Base-by-base conservation (phyloP, 1,284 basidiomycete species). In the Rhodotorula mucilaginosa region DNA sequence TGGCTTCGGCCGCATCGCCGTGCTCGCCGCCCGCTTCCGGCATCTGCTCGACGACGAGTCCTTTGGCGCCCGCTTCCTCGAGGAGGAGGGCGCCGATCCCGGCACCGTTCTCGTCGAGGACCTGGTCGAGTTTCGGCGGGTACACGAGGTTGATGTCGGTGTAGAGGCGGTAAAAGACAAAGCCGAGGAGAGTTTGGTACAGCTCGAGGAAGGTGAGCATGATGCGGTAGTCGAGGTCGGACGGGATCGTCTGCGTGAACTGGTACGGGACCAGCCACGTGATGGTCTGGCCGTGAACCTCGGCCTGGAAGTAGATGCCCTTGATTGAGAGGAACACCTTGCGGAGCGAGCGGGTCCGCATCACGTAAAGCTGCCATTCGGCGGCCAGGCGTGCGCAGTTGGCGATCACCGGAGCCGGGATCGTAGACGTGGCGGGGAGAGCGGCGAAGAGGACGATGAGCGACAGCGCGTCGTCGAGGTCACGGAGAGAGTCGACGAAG, bases 261-360 rank as follows among this genome's bases (percentile, higher is more conserved):
- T 94, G 92, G 82, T 97, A 99, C 2, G 96, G 95, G 31, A 98
- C 93, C 44, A 99, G 88, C 97, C 97, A 99, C 62, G 94, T 95
- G 54, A 85, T 81, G 46, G 86, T 89, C 82, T 99, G 92, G 76
- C 93, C 95, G 84, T 92, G 88, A 46, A 98, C 87, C 80, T 97
- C 92, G 19, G 93, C 94, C 83, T 99, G 96, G 83, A 97, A 98
- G 83, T 99, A 99, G 70, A 99, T 88, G 60, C 97, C 97, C 83
- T 99, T 99, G 83, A 99, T 97, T 64, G 93, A 96, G 69, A 99
- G 85, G 84, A 99, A 99, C 47, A 91, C 88, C 83, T 97, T 97
- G 71, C 91, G 88, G 56, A 99, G 85, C 15, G 90, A 86, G 77
- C 86, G 87, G 1, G 92, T 89, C 79, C 93, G 91, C 88, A 98